These are phyloP conservation scores for Aspergillus jensenii DNA, from an alignment of 2,329 filamentous ascomycete genomes.

Conservation along the genomic window DNA sequence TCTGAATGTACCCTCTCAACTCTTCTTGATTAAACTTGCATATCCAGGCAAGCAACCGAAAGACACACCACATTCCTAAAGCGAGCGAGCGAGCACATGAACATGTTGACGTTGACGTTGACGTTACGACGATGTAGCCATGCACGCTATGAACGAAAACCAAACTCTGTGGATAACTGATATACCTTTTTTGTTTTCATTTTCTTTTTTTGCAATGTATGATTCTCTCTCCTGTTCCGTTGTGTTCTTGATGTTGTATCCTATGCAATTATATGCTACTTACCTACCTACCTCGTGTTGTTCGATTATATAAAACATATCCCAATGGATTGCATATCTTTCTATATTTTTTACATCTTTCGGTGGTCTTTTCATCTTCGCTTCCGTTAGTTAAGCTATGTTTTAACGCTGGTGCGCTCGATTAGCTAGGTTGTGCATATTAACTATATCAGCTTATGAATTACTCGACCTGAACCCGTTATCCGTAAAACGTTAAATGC, in stretches of 20 bases:
- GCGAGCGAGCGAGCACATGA: not conserved
- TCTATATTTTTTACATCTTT: not conserved
- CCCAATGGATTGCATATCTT: not conserved
- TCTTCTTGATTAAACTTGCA: not conserved
- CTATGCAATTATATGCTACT: not conserved
- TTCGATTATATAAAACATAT: conserved; percentile 6
- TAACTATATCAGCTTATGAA: no score
- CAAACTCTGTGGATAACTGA: not conserved
- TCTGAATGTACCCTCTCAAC: not conserved
- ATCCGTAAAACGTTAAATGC: no score
- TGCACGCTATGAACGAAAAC: not conserved
- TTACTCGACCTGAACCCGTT: no score
- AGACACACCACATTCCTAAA: not conserved
- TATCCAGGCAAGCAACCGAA: not conserved
- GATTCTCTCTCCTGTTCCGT: not conserved
- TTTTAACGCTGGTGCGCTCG: not conserved
- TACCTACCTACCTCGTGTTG: not conserved
- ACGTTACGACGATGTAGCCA: not conserved
- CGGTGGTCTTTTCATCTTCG: not conserved
- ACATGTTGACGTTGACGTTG: not conserved
- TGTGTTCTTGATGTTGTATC: not conserved
- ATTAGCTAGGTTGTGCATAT: no score
- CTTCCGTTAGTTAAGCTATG: not conserved
- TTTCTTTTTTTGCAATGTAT: conserved; percentile 3
- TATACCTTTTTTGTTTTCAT: conserved; percentile 11